Base-by-base conservation (phyloP, 192 early-diverging fungal genomes). In the Coemansia sp. region DNA sequence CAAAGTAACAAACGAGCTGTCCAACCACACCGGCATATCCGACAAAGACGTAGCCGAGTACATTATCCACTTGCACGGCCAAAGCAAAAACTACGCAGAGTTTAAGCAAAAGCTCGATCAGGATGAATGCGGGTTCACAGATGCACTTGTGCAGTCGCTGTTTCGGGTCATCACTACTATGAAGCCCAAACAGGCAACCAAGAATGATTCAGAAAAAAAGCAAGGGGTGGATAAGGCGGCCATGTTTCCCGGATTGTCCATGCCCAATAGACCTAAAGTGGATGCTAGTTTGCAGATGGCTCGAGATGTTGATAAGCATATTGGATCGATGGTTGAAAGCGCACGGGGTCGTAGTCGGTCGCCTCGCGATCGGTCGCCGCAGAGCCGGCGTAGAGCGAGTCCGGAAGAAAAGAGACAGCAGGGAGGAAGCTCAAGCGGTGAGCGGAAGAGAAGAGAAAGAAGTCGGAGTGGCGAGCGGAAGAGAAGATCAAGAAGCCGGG, bases 1-100 rank as follows among this genome's bases (percentile, higher is more conserved):
- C 66, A 94, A 95, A 75, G 88, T 99, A 47, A 85, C 91, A 35
- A 91, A 85, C 59, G 97, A 99, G 80, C 81, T 99, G 19, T 81
- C 88, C 21, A 97, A 97, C 79, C 97, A 99, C 69, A 90, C 85
- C 35, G 93, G 92, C 8, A 84, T 96, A 63, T 87, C 90, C 41
- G 95, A 97, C 83, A 94, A 93, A 73, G 87, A 87, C 23, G 69
- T 90, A 52, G 94, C 97, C 58, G 97, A 99, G 67, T 99, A 91
- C 66, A 85, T 99, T 47, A 88, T 99, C 41, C 84, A 90, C 63
- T 65, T 97, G 24, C 94, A 99, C 67, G 84, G 85, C 27, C 76
- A 90, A 70, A 85, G 84, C 62, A 83, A 76, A 53, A 81, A 72
- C 58, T 76, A 88, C 50, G 72, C 48, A 32, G 79, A 77, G 19